Percentiles rank a stretch among this genome's conserved stretches.
These are phyloP conservation scores for Beauveria caledonica DNA, from an alignment of 2,329 filamentous ascomycete genomes.

Conservation along the genomic window DNA sequence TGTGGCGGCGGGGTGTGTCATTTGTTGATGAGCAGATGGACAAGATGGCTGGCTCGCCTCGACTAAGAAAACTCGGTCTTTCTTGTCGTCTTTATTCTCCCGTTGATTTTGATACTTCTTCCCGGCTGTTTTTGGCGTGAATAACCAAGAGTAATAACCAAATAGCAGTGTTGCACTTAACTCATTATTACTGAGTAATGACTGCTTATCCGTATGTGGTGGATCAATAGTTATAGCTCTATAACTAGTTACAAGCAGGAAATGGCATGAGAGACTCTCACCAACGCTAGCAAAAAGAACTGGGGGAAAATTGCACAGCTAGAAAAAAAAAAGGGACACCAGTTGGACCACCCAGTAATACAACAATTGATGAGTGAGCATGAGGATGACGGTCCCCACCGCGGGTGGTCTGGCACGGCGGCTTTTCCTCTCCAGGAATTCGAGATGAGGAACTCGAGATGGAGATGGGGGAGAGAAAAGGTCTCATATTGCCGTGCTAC, in stretches of 20 bases:
- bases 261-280: background rate
- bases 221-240: background rate
- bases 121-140: too few species aligned
- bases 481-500: background rate
- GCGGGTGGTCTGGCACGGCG: background rate
- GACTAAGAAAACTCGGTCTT: too few species aligned
- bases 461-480: background rate
- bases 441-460: background rate
- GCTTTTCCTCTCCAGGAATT: background rate
- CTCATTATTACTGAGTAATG: too few species aligned
- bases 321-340: background rate
- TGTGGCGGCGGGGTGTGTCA: too few species aligned
- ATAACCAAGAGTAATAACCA: too few species aligned
- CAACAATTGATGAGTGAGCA: background rate
- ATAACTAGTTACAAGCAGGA: background rate
- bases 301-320: background rate
- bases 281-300: background rate
- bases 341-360: too few species aligned
- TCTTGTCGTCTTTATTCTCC: too few species aligned
- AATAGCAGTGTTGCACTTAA: background rate
- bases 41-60: too few species aligned
- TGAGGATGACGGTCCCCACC: background rate
- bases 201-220: background rate
- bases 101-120: too few species aligned
- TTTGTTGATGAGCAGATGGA: too few species aligned